These are phyloP conservation scores for Suillus hirtellus DNA, from an alignment of 768 basidiomycete genomes.

Conservation along the genomic window DNA sequence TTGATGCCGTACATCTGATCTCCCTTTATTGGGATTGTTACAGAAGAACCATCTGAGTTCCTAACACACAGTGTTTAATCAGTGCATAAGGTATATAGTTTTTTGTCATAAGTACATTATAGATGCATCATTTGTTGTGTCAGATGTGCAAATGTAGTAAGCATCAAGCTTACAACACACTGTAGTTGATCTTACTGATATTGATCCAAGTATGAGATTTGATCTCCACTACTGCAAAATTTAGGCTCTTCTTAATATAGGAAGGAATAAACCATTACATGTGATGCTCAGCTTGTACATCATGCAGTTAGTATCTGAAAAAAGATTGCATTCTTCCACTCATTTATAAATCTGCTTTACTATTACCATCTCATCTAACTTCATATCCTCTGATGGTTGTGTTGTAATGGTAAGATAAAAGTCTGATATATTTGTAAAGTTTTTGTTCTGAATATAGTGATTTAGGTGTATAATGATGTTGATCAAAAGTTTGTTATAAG, in stretches of 20 bases:
- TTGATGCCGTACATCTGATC: too few relatives aligned
- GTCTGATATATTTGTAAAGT: background rate
- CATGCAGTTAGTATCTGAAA: background rate
- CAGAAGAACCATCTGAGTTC: too few relatives aligned
- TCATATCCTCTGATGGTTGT: background rate
- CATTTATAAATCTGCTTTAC: background rate
- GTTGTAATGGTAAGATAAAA: background rate
- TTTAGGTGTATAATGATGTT: background rate
- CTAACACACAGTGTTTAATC: too few relatives aligned
- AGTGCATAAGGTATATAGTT: too few relatives aligned
- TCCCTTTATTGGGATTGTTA: too few relatives aligned
- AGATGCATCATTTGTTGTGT: too few relatives aligned
- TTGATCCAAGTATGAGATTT: background rate
- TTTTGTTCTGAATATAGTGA: background rate
- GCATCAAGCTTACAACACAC: background rate
- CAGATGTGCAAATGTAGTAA: background rate
- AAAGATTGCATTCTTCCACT: background rate
- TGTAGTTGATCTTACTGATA: background rate
- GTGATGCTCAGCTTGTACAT: background rate
- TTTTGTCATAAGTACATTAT: too few relatives aligned
- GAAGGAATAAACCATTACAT: background rate
- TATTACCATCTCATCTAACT: background rate
- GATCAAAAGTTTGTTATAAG: background rate
- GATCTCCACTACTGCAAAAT: background rate
- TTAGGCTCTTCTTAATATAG: conserved; percentile 6